Conservation (phyloP, 495 filamentous ascomycete genomes). For the Emericellopsis terricola region DNA sequence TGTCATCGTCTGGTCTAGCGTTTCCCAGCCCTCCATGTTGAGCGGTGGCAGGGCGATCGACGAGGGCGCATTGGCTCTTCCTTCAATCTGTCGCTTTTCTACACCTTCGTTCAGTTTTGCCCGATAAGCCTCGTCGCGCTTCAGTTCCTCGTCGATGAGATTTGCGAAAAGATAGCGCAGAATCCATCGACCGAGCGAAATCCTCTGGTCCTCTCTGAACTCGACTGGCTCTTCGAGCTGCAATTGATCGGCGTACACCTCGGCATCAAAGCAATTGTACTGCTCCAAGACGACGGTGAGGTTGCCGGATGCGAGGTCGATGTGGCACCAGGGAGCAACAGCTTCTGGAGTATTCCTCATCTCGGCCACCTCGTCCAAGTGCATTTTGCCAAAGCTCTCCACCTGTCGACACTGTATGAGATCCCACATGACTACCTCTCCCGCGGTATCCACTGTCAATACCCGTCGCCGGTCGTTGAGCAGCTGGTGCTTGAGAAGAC, state of each 20-base stretch:
- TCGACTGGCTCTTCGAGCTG: constrained; percentile 51
- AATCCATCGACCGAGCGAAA: constrained; percentile 96
- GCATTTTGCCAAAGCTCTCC: constrained; percentile 74
- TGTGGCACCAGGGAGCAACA: constrained; percentile 86
- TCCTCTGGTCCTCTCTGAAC: constrained; percentile 86
- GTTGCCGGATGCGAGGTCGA: constrained; percentile 82
- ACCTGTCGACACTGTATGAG: constrained; percentile 74
- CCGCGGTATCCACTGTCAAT: constrained; percentile 83
- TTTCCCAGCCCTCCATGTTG: constrained; percentile 30
- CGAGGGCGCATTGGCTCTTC: constrained; percentile 36
- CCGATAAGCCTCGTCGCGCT: constrained; percentile 57
- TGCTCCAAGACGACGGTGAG: constrained; percentile 82
- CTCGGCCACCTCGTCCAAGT: constrained; percentile 79
- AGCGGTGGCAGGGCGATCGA: constrained; percentile 55
- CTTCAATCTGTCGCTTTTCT: constrained; percentile 33
- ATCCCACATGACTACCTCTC: constrained; percentile 95
- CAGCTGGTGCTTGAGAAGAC: constrained; percentile 80
- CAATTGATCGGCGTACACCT: constrained; percentile 87
- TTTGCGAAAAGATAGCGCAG: constrained; percentile 82
- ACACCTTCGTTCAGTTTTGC: constrained; percentile 42
- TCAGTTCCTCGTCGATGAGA: constrained; percentile 77
- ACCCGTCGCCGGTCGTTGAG: constrained; percentile 82
- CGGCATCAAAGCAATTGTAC: constrained; percentile 93
- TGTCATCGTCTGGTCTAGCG: constrained; percentile 29
- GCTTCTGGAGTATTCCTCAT: constrained; percentile 78